Conservation (phyloP, 768 basidiomycete species). For the Psilocybe azurescens region DNA sequence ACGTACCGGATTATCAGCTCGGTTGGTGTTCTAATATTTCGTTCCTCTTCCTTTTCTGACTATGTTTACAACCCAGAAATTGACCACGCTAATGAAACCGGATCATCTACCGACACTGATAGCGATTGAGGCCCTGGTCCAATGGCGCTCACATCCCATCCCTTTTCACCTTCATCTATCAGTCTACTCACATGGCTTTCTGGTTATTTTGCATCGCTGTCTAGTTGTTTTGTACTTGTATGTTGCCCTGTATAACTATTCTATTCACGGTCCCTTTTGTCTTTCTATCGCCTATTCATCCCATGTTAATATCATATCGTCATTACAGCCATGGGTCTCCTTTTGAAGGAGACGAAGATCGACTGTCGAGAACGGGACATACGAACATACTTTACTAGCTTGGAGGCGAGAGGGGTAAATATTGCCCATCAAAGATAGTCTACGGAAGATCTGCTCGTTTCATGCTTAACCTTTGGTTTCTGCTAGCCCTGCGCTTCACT, state of each 20-base stretch:
- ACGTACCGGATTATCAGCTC: constrained; percentile 64
- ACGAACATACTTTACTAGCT: no score
- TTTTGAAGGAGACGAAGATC: no score
- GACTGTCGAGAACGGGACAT: no score
- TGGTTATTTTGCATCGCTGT: constrained; percentile 14
- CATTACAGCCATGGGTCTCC: no score
- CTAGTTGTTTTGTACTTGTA: constrained; percentile 19
- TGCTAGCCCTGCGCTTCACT: no score
- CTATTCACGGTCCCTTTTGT: no score
- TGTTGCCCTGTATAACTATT: background rate
- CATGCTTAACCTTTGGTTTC: no score
- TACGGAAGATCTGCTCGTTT: no score
- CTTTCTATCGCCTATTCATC: no score
- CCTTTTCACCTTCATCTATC: background rate
- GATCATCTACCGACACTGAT: constrained; percentile 85
- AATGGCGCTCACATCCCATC: constrained; percentile 2
- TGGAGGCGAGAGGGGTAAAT: no score
- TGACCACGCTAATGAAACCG: constrained; percentile 85
- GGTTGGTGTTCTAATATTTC: constrained; percentile 45
- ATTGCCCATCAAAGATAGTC: no score
- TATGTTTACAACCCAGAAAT: constrained; percentile 50
- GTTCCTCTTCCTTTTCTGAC: background rate
- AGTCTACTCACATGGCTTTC: background rate
- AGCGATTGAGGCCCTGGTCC: constrained; percentile 39
- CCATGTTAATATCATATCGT: no score